These are phyloP conservation scores for Cicer yamashitae DNA, from an alignment of 306 rosid genomes.

Conservation along the genomic window DNA sequence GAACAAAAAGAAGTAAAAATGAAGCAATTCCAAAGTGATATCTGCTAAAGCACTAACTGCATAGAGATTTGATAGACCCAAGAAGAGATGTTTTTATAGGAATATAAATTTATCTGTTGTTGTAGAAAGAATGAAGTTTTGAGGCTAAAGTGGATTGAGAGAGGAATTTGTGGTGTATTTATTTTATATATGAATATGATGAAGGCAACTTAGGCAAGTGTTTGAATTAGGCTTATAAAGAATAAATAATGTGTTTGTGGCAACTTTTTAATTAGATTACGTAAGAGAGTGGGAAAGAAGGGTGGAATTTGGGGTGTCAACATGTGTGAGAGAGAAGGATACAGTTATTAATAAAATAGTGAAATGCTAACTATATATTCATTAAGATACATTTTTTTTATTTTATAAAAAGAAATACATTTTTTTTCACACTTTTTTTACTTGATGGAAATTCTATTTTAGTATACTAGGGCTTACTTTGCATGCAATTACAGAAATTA, in stretches of 20 bases:
- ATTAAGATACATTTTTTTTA: too few species aligned
- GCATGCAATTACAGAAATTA: too few species aligned
- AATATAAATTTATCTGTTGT: conserved; percentile 28
- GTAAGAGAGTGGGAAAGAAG: conserved; percentile 48
- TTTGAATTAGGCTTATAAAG: conserved; percentile 40
- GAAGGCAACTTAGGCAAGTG: conserved; percentile 38
- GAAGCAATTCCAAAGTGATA: conserved; percentile 57
- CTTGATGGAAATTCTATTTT: too few species aligned
- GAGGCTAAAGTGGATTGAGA: conserved; percentile 34
- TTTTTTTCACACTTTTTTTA: too few species aligned
- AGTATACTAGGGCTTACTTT: too few species aligned
- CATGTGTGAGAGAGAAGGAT: conserved; percentile 23
- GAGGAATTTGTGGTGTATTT: conserved; percentile 42
- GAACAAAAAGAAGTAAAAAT: conserved; percentile 49
- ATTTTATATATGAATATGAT: conserved; percentile 34
- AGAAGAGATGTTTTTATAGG: conserved; percentile 61
- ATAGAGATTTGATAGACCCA: conserved; percentile 62
- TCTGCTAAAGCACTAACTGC: conserved; percentile 37
- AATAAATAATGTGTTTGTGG: conserved; percentile 42
- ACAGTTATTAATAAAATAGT: neutral
- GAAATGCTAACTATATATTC: too few species aligned
- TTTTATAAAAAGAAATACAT: too few species aligned
- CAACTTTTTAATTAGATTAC: conserved; percentile 47
- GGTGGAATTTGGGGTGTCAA: conserved; percentile 51
- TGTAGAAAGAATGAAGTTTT: conserved; percentile 11